Conservation (phyloP, 2,329 filamentous ascomycete species). For the Tetracladium maxilliforme region DNA sequence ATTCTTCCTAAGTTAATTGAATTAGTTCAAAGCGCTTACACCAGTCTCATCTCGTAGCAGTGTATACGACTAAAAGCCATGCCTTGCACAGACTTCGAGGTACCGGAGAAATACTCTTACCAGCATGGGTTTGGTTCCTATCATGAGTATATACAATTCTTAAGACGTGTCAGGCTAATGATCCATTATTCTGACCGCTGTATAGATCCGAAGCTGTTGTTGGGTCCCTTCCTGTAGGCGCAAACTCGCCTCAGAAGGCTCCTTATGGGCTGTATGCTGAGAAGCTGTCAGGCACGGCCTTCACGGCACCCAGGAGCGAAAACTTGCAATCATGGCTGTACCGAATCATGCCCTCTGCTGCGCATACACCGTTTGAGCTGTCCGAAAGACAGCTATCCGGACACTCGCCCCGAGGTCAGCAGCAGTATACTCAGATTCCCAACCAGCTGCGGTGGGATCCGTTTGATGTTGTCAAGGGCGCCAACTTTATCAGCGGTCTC, state of each 20-base stretch:
- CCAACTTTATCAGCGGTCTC: slow-evolving; percentile 40
- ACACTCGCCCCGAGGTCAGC: slow-evolving; percentile 24
- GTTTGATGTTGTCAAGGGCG: no score
- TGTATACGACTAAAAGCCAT: no score
- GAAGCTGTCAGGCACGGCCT: slow-evolving; percentile 42
- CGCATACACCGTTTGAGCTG: slow-evolving; percentile 31
- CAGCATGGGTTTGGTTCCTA: slow-evolving; percentile 54
- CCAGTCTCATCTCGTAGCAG: no score
- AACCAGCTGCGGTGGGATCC: slow-evolving; percentile 74
- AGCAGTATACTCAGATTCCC: slow-evolving; percentile 55
- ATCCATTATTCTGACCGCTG: slow-evolving; percentile 7
- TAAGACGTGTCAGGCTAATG: no score
- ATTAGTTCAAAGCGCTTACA: no score
- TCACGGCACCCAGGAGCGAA: slow-evolving; percentile 38
- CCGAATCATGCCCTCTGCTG: slow-evolving; percentile 34
- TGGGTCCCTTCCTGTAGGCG: slow-evolving; percentile 47
- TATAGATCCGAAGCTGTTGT: slow-evolving; percentile 47
- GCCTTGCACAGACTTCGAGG: slow-evolving; percentile 48
- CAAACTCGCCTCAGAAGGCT: slow-evolving; percentile 57
- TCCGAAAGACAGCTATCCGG: slow-evolving; percentile 21
- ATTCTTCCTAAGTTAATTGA: no score
- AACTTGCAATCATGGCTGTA: slow-evolving; percentile 45
- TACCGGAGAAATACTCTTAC: slow-evolving; percentile 52
- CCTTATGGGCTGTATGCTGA: slow-evolving; percentile 56
- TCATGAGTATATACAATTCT: slow-evolving; percentile 40